Evolutionary conservation across 768 basidiomycete species (phyloP).

Genomic region (Bullera alba): DNA sequence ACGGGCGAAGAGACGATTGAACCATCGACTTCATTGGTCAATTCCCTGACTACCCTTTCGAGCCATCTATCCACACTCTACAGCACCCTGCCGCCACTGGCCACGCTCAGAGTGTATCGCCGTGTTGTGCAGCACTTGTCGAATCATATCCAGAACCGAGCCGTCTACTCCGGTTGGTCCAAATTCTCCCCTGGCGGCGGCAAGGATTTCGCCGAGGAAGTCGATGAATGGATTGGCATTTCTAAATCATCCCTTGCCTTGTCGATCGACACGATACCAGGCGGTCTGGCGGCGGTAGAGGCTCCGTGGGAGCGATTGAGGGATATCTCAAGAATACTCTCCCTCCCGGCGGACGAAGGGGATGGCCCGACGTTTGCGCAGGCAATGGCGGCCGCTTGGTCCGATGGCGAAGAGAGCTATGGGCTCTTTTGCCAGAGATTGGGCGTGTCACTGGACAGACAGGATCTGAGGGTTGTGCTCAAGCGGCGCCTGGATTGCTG

Average conservation of each 20-base stretch:
- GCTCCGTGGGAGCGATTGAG: conserved; percentile 69
- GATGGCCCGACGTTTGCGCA: conserved; percentile 29
- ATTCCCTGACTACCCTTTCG: conserved; percentile 71
- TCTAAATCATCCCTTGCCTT: conserved; percentile 52
- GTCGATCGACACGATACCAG: conserved; percentile 47
- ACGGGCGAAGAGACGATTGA: conserved; percentile 45
- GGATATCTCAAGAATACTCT: conserved; percentile 63
- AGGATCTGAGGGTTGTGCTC: conserved; percentile 31
- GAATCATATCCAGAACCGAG: conserved; percentile 73
- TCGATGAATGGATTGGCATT: conserved; percentile 73
- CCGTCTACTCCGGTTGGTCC: conserved; percentile 68
- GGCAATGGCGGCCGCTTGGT: conserved; percentile 40
- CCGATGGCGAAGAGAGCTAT: conserved; percentile 21
- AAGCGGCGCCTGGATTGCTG: conserved; percentile 42
- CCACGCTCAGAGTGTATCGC: conserved; percentile 63
- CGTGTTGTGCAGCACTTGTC: conserved; percentile 63
- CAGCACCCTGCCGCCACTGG: conserved; percentile 56
- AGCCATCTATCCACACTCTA: conserved; percentile 67
- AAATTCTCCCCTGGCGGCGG: conserved; percentile 59
- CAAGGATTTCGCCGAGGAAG: conserved; percentile 61
- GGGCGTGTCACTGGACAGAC: conserved; percentile 19
- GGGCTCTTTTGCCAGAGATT: conserved; percentile 20
- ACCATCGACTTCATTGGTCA: conserved; percentile 65
- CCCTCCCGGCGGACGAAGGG: conserved; percentile 42
- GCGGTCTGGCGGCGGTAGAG: conserved; percentile 51